These are phyloP conservation scores for Backusella luteola DNA, from an alignment of 192 early-diverging fungal species.

Conservation along the genomic window DNA sequence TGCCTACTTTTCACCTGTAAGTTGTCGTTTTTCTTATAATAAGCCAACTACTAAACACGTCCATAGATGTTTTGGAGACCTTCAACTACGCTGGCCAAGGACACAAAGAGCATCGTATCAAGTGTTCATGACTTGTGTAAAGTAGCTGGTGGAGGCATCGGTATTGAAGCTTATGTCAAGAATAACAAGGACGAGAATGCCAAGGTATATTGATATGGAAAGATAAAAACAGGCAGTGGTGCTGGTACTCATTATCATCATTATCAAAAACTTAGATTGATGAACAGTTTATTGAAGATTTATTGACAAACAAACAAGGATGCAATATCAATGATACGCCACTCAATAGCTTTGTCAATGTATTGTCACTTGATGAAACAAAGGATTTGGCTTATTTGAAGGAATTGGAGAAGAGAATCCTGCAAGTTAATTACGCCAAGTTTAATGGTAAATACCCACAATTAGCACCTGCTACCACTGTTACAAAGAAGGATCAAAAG, in stretches of 20 bases:
- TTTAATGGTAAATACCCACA: neutral
- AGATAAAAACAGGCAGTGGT: neutral
- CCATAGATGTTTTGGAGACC: constrained; percentile 19
- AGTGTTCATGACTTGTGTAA: constrained; percentile 5
- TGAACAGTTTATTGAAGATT: neutral
- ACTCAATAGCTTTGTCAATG: neutral
- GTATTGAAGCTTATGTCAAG: neutral
- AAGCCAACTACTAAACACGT: neutral
- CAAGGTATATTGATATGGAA: neutral
- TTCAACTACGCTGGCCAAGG: neutral
- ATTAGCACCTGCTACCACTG: neutral
- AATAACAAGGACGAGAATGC: neutral
- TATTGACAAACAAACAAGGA: neutral
- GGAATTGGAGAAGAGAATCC: constrained; percentile 7
- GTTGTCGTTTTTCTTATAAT: neutral
- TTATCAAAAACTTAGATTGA: neutral
- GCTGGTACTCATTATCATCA: neutral
- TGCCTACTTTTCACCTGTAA: constrained; percentile 6
- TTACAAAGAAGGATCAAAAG: neutral
- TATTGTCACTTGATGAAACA: constrained; percentile 6
- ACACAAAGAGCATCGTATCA: neutral
- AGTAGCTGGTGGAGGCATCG: constrained; percentile 9
- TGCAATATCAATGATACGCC: constrained; percentile 11
- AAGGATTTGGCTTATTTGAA: constrained; percentile 6
- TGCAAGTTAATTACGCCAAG: constrained; percentile 12